Conservation (phyloP, 2,329 filamentous ascomycete species). For the Teratosphaeria pseudoeucalypti region DNA sequence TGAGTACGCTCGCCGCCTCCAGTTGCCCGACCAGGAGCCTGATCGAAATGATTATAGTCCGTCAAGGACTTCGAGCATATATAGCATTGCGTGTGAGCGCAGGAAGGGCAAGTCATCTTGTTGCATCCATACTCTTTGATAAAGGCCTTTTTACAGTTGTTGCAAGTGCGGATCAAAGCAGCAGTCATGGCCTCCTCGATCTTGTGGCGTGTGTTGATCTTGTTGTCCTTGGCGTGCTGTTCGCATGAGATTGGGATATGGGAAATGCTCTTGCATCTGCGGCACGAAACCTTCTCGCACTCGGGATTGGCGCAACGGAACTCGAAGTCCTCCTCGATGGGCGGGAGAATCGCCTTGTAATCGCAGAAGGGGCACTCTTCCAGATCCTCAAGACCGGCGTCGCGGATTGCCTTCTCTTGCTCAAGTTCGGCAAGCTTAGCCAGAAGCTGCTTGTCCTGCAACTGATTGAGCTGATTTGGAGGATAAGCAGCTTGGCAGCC, state of each 20-base stretch:
- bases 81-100: slow-evolving; percentile 49
- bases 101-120: slow-evolving; percentile 65
- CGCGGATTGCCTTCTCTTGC: slow-evolving; percentile 57
- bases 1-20: slow-evolving; percentile 33
- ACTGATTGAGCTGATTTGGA: slow-evolving; percentile 42
- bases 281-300: slow-evolving; percentile 46
- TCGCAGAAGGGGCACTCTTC: slow-evolving; percentile 73
- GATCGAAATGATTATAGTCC: slow-evolving; percentile 62
- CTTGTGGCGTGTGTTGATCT: slow-evolving; percentile 50
- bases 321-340: slow-evolving; percentile 57
- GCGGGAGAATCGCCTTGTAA: slow-evolving; percentile 63
- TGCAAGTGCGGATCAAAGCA: slow-evolving; percentile 68
- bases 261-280: slow-evolving; percentile 54
- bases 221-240: slow-evolving; percentile 51
- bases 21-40: slow-evolving; percentile 29
- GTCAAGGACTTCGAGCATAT: slow-evolving; percentile 56
- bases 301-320: slow-evolving; percentile 60
- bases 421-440: slow-evolving; percentile 60
- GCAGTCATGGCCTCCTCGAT: slow-evolving; percentile 80
- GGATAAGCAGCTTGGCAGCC: slow-evolving; percentile 56
- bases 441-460: slow-evolving; percentile 49
- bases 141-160: slow-evolving; percentile 61
- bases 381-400: slow-evolving; percentile 61
- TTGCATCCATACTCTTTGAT: slow-evolving; percentile 75
- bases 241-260: slow-evolving; percentile 65